Conservation (phyloP, 768 basidiomycete species). For the Pilatotrama ljubarskyi region DNA sequence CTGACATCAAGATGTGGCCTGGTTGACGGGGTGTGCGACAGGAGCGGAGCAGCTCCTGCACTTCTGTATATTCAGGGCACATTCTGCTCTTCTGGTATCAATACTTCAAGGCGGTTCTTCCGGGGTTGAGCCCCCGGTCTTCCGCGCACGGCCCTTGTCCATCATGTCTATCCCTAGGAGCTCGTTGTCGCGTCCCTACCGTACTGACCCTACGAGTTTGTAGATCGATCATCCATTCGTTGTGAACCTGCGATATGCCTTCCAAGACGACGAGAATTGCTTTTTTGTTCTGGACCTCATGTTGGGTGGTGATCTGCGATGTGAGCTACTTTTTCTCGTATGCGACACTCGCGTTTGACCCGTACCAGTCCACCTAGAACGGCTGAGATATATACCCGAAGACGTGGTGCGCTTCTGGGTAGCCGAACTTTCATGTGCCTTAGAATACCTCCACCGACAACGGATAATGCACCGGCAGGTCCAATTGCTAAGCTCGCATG, state of each 20-base stretch:
- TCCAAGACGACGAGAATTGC: constrained; percentile 96
- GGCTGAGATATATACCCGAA: constrained; percentile 65
- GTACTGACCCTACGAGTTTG: neutral
- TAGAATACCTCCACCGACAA: constrained; percentile 88
- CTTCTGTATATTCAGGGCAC: too few relatives aligned
- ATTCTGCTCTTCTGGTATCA: too few relatives aligned
- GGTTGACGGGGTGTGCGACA: neutral
- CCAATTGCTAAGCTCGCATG: too few relatives aligned
- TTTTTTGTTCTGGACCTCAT: constrained; percentile 98
- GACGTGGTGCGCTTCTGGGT: constrained; percentile 82
- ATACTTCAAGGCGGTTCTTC: too few relatives aligned
- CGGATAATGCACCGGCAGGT: constrained; percentile 92
- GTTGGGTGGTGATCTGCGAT: constrained; percentile 92
- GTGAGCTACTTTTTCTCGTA: constrained; percentile 38
- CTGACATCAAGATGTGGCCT: neutral
- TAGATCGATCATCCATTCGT: constrained; percentile 89
- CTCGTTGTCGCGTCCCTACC: too few relatives aligned
- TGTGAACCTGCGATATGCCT: constrained; percentile 91
- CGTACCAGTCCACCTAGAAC: constrained; percentile 77
- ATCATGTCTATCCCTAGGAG: neutral
- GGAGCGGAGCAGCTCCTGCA: too few relatives aligned
- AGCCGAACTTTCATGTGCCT: constrained; percentile 80
- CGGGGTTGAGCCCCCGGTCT: too few relatives aligned
- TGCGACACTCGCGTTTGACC: neutral
- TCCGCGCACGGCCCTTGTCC: neutral